Base-by-base conservation (phyloP, 2,329 filamentous ascomycete genomes). In the Trichoderma sp. region DNA sequence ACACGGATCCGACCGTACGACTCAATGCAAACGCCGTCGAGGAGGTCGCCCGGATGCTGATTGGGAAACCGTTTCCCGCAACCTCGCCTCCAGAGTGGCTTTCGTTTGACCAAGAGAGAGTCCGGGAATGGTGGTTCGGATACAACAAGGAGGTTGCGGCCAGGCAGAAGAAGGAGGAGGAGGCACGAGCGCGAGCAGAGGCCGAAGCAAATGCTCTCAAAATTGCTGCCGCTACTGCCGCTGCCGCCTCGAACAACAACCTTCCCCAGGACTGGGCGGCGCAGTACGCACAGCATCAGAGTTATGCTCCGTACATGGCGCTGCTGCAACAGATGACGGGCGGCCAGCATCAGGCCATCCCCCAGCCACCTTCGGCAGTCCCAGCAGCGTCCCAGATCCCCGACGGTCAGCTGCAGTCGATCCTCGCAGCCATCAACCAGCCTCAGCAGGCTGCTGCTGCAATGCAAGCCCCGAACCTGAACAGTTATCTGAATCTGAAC, bases 21-120 rank as follows among this genome's bases (percentile, higher is more conserved):
- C 72, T 74, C 17, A 80, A 80, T 1, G 78, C 77, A 7, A 76
- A 78, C 21, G 74, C 74, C 3, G 67, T 86, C 14, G 81, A 84
- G 68, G 72, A 72, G 0, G 71, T 81, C 1, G 78, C 78, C 3
- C 78, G 77, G 39, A 72, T 75, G 45, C 72, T 85, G 9, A 77
- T 77, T 51, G 77, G 77, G 61, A 80, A 81, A 66, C 78, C 82
- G 7, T 84, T 78, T 66, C 84, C 83, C 15, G 74, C 84, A 2
- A 80, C 71, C 1, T 78, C 82, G 50, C 82, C 85, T 3, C 84
- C 85, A 1, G 78, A 80, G 19, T 85, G 83, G 79, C 78, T 87
- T 68, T 74, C 74, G 10, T 74, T 80, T 24, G 78, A 82, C 39
- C 73, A 79, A 3, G 80, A 80, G 39, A 79, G 79, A 67, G 76